Conservation (phyloP, 1,139 yeast genomes). For the Sugiyamaella paludigena region DNA sequence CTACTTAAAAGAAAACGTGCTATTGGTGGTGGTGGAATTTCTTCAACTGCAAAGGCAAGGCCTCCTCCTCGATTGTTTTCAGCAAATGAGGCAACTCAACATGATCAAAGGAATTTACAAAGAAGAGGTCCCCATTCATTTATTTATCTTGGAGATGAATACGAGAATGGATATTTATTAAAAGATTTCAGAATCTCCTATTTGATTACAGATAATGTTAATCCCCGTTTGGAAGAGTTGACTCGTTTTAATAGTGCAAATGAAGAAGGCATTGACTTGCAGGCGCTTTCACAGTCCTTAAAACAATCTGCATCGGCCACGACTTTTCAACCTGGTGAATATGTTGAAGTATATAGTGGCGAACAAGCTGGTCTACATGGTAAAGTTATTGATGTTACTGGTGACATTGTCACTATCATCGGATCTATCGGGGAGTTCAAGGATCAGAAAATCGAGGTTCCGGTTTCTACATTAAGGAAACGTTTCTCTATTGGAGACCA, state of each 20-base stretch:
- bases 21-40: slow-evolving; percentile 37
- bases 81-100: slow-evolving; percentile 53
- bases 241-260: slow-evolving; percentile 74
- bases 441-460: slow-evolving; percentile 61
- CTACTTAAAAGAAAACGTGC: slow-evolving; percentile 49
- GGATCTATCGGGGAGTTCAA: slow-evolving; percentile 53
- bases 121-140: slow-evolving; percentile 74
- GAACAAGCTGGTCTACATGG: slow-evolving; percentile 92
- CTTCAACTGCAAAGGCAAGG: slow-evolving; percentile 54
- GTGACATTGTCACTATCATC: slow-evolving; percentile 59
- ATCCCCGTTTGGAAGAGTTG: slow-evolving; percentile 85
- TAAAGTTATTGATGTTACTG: slow-evolving; percentile 65
- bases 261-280: slow-evolving; percentile 79
- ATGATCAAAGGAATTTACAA: slow-evolving; percentile 57
- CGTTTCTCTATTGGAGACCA: slow-evolving; percentile 91
- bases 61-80: slow-evolving; percentile 86
- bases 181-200: slow-evolving; percentile 84
- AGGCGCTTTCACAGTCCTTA: slow-evolving; percentile 79
- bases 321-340: slow-evolving; percentile 87
- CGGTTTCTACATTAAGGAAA: slow-evolving; percentile 77
- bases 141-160: slow-evolving; percentile 82
- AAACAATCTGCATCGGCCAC: slow-evolving; percentile 60
- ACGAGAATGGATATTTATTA: slow-evolving; percentile 79
- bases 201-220: slow-evolving; percentile 78
- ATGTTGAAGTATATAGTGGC: slow-evolving; percentile 87